Evolutionary conservation across 495 filamentous ascomycete species (phyloP).

Genomic region (Aspergillus asperescens): DNA sequence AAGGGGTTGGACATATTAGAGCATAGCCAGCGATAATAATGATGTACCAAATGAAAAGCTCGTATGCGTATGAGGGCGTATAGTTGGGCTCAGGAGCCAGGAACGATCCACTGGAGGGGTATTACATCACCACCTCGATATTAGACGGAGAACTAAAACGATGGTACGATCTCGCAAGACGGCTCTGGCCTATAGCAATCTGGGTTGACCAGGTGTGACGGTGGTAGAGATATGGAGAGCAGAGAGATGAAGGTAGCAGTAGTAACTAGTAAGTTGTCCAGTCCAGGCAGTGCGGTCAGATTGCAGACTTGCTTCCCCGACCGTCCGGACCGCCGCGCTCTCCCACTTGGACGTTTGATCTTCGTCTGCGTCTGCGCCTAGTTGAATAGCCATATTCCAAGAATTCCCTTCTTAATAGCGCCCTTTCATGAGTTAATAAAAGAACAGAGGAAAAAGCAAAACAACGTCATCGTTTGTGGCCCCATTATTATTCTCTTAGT

Average conservation of each 20-base stretch:
- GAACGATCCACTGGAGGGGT: neutral
- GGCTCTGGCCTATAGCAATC: neutral
- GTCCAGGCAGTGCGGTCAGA: neutral
- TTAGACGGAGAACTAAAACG: neutral
- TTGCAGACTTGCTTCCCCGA: neutral
- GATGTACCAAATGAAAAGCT: too few relatives aligned
- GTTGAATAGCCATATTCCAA: neutral
- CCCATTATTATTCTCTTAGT: conserved; percentile 1
- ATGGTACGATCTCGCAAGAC: neutral
- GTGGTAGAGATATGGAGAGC: neutral
- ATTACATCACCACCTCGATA: conserved; percentile 14
- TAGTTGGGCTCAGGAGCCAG: neutral
- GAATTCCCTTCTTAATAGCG: neutral
- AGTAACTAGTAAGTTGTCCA: too few relatives aligned
- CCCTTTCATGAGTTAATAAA: neutral
- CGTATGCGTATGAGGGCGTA: neutral
- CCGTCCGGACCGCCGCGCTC: too few relatives aligned
- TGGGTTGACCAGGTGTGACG: neutral
- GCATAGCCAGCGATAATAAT: too few relatives aligned
- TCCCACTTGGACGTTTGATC: neutral
- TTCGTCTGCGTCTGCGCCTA: neutral
- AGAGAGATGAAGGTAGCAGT: neutral
- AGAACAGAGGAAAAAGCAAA: conserved; percentile 5
- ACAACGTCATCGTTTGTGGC: conserved; percentile 5
- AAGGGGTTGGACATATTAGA: too few relatives aligned